phyloP scores from a whole-genome alignment of 2,329 filamentous ascomycete species.

The Aspergillus tamarii region DNA sequence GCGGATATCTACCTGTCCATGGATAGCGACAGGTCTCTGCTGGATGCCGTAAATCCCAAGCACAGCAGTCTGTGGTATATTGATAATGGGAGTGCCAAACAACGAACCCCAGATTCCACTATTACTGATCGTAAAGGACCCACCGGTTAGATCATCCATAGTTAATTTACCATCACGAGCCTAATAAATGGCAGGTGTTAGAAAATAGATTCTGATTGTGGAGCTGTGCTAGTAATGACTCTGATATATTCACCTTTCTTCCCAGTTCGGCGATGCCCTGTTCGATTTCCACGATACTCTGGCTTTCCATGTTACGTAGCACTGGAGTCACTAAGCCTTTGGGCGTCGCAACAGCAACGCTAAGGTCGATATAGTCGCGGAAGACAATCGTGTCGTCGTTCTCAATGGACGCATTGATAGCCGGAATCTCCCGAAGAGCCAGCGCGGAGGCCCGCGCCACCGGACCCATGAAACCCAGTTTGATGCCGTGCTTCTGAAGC shows the following conservation, averaged over 20 bases:
- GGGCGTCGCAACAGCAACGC: neutral
- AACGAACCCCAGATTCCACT: neutral
- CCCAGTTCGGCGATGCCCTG: neutral
- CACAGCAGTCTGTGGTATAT: neutral
- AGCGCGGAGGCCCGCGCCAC: constrained; percentile 3
- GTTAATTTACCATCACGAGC: neutral
- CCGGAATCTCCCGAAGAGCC: neutral
- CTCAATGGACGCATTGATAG: constrained; percentile 1
- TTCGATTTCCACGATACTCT: neutral
- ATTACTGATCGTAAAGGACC: neutral
- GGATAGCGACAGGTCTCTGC: neutral
- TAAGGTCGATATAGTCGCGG: neutral
- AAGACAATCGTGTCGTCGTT: neutral
- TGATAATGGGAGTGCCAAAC: neutral
- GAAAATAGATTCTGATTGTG: neutral
- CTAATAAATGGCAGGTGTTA: neutral
- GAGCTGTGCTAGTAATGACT: neutral
- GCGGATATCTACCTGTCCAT: neutral
- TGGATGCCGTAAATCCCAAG: neutral
- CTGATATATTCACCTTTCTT: neutral
- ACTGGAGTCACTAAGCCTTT: neutral
- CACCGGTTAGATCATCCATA: neutral
- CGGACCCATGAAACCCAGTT: constrained; percentile 1
- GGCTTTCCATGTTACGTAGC: neutral
- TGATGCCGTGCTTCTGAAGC: neutral